Evolutionary conservation across 345 rosid species (phyloP).

Genomic region (Boechera divaricarpa): DNA sequence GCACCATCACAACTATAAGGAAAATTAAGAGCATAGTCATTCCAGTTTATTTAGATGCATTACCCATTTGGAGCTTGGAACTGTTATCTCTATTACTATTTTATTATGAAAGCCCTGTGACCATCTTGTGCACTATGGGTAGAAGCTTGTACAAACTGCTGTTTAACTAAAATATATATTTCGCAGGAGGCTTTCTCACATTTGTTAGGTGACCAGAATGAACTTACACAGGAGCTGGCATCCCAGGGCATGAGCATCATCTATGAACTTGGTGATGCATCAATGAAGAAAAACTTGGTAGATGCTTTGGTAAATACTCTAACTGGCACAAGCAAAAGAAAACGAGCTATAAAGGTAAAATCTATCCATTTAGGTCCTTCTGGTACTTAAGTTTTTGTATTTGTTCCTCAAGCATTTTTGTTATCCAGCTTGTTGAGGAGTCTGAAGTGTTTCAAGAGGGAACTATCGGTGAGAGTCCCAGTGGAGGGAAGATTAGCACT

Average conservation of each 20-base stretch:
- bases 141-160: conserved; percentile 33
- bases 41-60: conserved; percentile 30
- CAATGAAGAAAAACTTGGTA: conserved; percentile 87
- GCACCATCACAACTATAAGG: conserved; percentile 23
- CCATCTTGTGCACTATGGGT: conserved; percentile 12
- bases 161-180: conserved; percentile 18
- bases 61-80: conserved; percentile 25
- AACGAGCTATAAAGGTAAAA: conserved; percentile 90
- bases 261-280: conserved; percentile 88
- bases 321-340: conserved; percentile 96
- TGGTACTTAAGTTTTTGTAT: conserved; percentile 36
- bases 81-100: background rate
- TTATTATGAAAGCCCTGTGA: background rate
- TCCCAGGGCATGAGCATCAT: conserved; percentile 99
- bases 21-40: conserved; percentile 15
- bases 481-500: conserved; percentile 93
- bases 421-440: conserved; percentile 79
- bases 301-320: conserved; percentile 84
- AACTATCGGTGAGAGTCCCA: conserved; percentile 75
- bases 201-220: conserved; percentile 91
- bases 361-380: conserved; percentile 23
- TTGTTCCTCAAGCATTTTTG: conserved; percentile 32
- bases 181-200: conserved; percentile 94
- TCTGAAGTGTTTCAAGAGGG: conserved; percentile 97
- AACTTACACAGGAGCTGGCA: conserved; percentile 95